Percentiles rank a stretch among this genome's conserved stretches.
These are phyloP conservation scores for Tulasnella sp. DNA, from an alignment of 768 basidiomycete genomes.

Conservation along the genomic window DNA sequence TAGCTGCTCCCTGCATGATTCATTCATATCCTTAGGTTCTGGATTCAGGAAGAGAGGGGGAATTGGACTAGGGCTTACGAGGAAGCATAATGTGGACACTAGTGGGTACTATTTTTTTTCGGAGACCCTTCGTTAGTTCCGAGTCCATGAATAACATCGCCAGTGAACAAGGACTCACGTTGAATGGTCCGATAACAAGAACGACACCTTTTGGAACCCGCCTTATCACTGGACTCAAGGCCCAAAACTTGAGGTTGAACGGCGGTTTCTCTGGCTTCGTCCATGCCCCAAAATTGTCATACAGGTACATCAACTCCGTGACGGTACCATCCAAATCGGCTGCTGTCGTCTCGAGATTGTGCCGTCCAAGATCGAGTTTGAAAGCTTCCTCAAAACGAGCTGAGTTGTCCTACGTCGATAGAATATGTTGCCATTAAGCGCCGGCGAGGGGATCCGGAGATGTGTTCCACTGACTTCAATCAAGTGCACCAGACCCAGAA, in stretches of 20 bases:
- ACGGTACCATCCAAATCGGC: conserved; percentile 61
- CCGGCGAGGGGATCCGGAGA: background rate
- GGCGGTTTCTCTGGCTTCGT: conserved; percentile 62
- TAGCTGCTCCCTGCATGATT: conserved; percentile 54
- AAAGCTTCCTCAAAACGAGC: conserved; percentile 63
- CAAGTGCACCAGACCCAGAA: conserved; percentile 60
- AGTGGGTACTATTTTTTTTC: background rate
- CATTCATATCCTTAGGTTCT: background rate
- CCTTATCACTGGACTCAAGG: conserved; percentile 64
- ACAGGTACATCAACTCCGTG: conserved; percentile 48
- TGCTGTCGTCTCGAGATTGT: conserved; percentile 59
- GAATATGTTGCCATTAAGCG: background rate
- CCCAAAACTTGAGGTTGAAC: conserved; percentile 59
- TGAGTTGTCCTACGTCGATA: conserved; percentile 53
- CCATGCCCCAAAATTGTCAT: conserved; percentile 74
- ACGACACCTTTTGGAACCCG: conserved; percentile 66
- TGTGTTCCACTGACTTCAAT: conserved; percentile 20
- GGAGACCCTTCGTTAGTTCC: background rate
- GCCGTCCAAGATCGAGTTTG: conserved; percentile 65
- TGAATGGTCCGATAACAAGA: conserved; percentile 42
- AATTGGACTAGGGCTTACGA: too few relatives aligned
- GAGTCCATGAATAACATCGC: background rate
- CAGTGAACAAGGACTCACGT: conserved; percentile 25
- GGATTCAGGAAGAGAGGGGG: too few relatives aligned
- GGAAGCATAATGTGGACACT: background rate